Conservation (phyloP, 208 protist genomes). For the Vickermania spadyakhi region DNA sequence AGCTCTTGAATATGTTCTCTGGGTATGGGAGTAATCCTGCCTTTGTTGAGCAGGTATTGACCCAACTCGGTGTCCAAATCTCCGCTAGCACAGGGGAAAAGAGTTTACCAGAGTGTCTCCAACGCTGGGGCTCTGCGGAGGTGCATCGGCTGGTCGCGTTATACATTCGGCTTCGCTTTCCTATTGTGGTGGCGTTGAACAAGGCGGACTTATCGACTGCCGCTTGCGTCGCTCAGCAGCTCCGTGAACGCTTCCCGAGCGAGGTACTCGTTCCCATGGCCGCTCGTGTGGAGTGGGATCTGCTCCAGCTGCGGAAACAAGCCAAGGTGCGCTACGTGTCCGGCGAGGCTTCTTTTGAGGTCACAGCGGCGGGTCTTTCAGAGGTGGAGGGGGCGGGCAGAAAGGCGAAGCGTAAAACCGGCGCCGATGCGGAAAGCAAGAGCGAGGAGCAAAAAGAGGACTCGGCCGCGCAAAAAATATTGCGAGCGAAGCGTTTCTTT, state of each 20-base stretch:
- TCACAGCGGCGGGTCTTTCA: background rate
- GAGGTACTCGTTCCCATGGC: constrained; percentile 74
- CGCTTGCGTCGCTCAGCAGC: constrained; percentile 15
- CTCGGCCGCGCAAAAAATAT: background rate
- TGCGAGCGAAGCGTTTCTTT: constrained; percentile 2
- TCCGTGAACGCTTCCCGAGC: constrained; percentile 50
- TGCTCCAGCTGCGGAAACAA: constrained; percentile 47
- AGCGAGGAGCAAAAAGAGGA: background rate
- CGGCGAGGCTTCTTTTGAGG: constrained; percentile 18
- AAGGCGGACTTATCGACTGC: constrained; percentile 80
- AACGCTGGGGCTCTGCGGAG: constrained; percentile 49
- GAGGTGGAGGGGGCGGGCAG: background rate
- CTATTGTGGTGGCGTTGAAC: constrained; percentile 89
- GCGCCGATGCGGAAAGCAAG: background rate
- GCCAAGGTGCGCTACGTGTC: constrained; percentile 51
- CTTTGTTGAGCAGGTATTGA: constrained; percentile 67
- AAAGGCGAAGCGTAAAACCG: background rate
- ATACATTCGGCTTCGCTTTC: constrained; percentile 87
- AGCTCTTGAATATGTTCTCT: constrained; percentile 87
- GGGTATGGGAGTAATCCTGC: constrained; percentile 78
- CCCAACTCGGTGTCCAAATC: constrained; percentile 20
- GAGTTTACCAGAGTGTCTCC: too few species aligned
- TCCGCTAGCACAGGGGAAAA: background rate
- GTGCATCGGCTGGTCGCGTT: constrained; percentile 86
- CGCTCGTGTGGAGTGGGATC: constrained; percentile 64